Evolutionary conservation across 2,329 filamentous ascomycete genomes (phyloP).

Genomic region (Scortechinia acanthostroma): DNA sequence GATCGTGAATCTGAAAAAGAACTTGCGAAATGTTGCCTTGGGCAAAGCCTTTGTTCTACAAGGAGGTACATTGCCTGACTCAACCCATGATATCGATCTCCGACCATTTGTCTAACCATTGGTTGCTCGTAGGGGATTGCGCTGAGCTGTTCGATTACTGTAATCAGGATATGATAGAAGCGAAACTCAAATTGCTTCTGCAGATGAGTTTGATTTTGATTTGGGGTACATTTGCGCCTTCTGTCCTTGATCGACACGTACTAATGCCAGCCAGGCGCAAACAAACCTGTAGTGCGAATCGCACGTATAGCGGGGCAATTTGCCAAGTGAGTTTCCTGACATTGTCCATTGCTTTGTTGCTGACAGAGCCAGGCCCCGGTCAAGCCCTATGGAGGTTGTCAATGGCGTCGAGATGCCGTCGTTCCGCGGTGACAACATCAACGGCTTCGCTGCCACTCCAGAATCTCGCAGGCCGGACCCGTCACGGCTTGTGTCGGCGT

Average conservation of each 20-base stretch:
- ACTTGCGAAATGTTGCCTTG: neutral
- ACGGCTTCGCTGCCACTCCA: slow-evolving; percentile 61
- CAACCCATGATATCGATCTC: slow-evolving; percentile 80
- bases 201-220: slow-evolving; percentile 96
- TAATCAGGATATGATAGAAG: slow-evolving; percentile 78
- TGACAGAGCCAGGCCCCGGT: slow-evolving; percentile 47
- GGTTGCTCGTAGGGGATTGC: slow-evolving; percentile 96
- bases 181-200: slow-evolving; percentile 90
- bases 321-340: slow-evolving; percentile 55
- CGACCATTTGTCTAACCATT: slow-evolving; percentile 87
- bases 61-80: too few species aligned
- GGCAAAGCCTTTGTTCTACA: slow-evolving; percentile 1
- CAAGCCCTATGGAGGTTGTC: slow-evolving; percentile 76
- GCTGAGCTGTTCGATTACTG: slow-evolving; percentile 98
- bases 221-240: slow-evolving; percentile 53
- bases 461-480: slow-evolving; percentile 78
- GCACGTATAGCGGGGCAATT: slow-evolving; percentile 96
- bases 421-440: slow-evolving; percentile 92
- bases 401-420: slow-evolving; percentile 77
- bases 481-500: slow-evolving; percentile 76
- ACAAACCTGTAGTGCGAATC: slow-evolving; percentile 81
- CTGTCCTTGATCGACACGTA: neutral
- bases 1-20: neutral
- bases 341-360: too few species aligned
- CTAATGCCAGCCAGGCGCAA: slow-evolving; percentile 22